Percentiles rank a stretch among this genome's conserved stretches.
These are phyloP conservation scores for Megacollybia marginata DNA, from an alignment of 768 basidiomycete species.

Conservation along the genomic window DNA sequence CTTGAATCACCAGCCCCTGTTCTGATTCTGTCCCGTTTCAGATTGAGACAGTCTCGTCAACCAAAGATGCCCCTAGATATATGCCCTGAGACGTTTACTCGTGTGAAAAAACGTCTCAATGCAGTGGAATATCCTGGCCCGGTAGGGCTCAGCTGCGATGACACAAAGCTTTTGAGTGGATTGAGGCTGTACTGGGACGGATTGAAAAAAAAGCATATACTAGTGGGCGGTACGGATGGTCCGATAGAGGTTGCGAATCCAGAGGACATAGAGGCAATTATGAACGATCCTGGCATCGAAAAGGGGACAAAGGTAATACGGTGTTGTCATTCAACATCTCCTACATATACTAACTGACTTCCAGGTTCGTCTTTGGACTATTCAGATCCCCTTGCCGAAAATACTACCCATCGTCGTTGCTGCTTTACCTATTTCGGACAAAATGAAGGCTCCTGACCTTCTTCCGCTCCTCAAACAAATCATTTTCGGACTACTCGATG, in stretches of 20 bases:
- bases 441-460: slow-evolving; percentile 12
- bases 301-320: slow-evolving; percentile 17
- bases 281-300: slow-evolving; percentile 2
- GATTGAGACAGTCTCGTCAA: too few relatives aligned
- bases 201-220: slow-evolving; percentile 7
- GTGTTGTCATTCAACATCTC: slow-evolving; percentile 3
- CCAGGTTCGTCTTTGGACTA: slow-evolving; percentile 26
- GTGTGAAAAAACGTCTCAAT: too few relatives aligned
- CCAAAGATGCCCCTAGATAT: too few relatives aligned
- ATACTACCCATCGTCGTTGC: slow-evolving; percentile 27
- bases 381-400: slow-evolving; percentile 23
- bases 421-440: slow-evolving; percentile 19
- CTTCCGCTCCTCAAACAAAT: neutral
- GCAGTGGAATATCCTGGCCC: slow-evolving; percentile 14
- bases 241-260: slow-evolving; percentile 15
- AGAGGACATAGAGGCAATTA: slow-evolving; percentile 7
- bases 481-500: too few relatives aligned
- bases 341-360: too few relatives aligned
- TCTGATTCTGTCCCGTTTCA: too few relatives aligned
- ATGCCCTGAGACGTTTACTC: too few relatives aligned
- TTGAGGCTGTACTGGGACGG: slow-evolving; percentile 19
- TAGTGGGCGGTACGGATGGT: slow-evolving; percentile 17
- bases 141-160: slow-evolving; percentile 17
- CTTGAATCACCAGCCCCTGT: too few relatives aligned
- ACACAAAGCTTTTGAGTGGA: too few relatives aligned